A percentile compares a stretch with the other conserved stretches of the same genome.
Conservation (phyloP, 176 grass and related monocot genomes). For the Avena sativa region DNA sequence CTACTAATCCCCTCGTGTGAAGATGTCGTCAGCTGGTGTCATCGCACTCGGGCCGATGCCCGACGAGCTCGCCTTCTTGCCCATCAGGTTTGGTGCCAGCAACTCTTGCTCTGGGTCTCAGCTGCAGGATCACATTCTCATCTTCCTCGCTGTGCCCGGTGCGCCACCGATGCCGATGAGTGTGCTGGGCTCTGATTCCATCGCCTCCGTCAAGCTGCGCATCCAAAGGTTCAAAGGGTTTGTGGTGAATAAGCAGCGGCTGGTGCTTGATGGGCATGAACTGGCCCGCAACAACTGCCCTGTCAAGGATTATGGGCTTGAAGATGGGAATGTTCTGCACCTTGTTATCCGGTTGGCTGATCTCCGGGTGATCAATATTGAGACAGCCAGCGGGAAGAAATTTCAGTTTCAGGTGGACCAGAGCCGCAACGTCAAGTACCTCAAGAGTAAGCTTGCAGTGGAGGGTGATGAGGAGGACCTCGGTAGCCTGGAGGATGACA, state of each 20-base stretch:
- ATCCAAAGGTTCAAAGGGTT: slow-evolving; percentile 81
- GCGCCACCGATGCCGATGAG: slow-evolving; percentile 60
- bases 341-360: slow-evolving; percentile 68
- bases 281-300: slow-evolving; percentile 60
- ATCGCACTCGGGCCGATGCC: slow-evolving; percentile 46
- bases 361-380: slow-evolving; percentile 66
- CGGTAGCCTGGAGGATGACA: slow-evolving; percentile 50
- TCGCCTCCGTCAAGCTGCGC: slow-evolving; percentile 78
- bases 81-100: slow-evolving; percentile 53
- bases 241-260: slow-evolving; percentile 66
- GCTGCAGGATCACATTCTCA: slow-evolving; percentile 64
- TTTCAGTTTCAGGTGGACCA: slow-evolving; percentile 68
- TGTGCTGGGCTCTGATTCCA: slow-evolving; percentile 68
- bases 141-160: slow-evolving; percentile 66
- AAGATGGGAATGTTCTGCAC: slow-evolving; percentile 70
- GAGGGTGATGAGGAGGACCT: slow-evolving; percentile 51
- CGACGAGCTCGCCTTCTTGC: slow-evolving; percentile 39
- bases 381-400: slow-evolving; percentile 59
- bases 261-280: slow-evolving; percentile 75
- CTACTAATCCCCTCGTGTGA: slow-evolving; percentile 21
- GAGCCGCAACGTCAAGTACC: slow-evolving; percentile 56
- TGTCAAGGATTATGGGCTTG: slow-evolving; percentile 71
- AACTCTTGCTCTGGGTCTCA: slow-evolving; percentile 31
- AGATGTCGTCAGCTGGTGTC: slow-evolving; percentile 62
- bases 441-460: slow-evolving; percentile 64